Evolutionary conservation across 441 rosid species (phyloP).

Genomic region (Theobroma grandiflorum): DNA sequence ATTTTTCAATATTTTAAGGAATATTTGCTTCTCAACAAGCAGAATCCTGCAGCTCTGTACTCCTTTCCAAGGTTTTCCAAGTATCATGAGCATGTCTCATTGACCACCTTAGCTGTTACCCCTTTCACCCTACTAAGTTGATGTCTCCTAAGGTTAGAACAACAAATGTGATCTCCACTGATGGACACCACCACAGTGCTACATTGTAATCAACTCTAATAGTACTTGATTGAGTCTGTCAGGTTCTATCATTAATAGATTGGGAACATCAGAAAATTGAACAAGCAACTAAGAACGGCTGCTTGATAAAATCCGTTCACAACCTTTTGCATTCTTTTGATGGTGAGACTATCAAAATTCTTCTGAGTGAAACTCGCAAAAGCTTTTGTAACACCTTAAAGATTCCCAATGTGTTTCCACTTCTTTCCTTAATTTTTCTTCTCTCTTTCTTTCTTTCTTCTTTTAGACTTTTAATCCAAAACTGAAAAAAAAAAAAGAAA

Average conservation of each 20-base stretch:
- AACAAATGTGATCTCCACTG: not conserved
- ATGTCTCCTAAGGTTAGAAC: constrained; percentile 4
- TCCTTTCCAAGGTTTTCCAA: constrained; percentile 2
- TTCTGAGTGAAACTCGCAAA: constrained; percentile 10
- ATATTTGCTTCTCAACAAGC: not conserved
- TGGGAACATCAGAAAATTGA: not conserved
- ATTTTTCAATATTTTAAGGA: constrained; percentile 6
- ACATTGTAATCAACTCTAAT: constrained; percentile 4
- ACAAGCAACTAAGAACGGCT: not conserved
- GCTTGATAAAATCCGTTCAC: not conserved
- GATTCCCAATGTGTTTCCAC: not conserved
- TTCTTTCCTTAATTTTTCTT: not conserved
- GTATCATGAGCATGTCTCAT: not conserved
- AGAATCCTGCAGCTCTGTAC: not conserved
- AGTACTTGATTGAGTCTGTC: not conserved
- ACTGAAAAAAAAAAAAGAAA: not conserved
- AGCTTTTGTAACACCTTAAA: not conserved
- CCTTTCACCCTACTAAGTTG: not conserved
- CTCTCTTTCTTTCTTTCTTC: not conserved
- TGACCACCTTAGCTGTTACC: not conserved
- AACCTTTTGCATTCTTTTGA: not conserved
- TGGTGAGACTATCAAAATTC: not conserved
- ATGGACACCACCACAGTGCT: not conserved
- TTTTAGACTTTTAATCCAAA: not conserved
- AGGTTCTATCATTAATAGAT: constrained; percentile 9